Evolutionary conservation across 192 early-diverging fungal genomes (phyloP), one percentile per base, ranked within the genome.

Genomic region (Coemansia reversa): DNA sequence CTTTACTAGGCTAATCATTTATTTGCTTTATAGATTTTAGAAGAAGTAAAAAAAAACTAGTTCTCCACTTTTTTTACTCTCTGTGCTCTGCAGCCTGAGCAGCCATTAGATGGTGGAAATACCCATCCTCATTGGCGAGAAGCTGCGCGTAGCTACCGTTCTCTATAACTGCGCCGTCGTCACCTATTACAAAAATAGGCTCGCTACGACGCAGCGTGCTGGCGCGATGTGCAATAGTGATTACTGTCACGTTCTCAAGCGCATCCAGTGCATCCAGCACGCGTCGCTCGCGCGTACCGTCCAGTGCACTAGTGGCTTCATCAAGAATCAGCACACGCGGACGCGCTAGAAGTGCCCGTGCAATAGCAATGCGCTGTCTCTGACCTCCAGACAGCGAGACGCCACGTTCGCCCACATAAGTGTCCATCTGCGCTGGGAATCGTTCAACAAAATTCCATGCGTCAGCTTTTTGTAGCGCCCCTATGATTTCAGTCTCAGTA

Each of bases 321-420:
- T 94, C 92, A 19, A 93, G 72, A 1, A 93, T 66, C 28, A 95
- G 66, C 8, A 95, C 85, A 3, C 69, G 72, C 0, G 93, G 93
- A 60, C 86, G 83, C 59, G 88, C 88, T 57, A 93, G 85, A 62
- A 95, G 76, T 5, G 92, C 91, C 20, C 92, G 79, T 2, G 93
- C 93, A 78, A 93, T 87, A 2, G 85, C 88, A 54, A 89, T 75
- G 8, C 88, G 71, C 70, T 89, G 85, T 69, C 83, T 78, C 71
- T 89, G 85, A 29, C 89, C 88, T 57, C 84, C 84, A 16, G 85
- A 86, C 27, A 89, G 76, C 20, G 75, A 76, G 55, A 80, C 77
- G 24, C 84, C 84, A 52, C 91, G 90, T 63, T 95, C 93, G 6
- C 92, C 92, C 63, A 99, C 87, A 72, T 97, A 93, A 18, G 97